Conservation (phyloP, 495 filamentous ascomycete genomes). For the Polyplosphaeria fusca region DNA sequence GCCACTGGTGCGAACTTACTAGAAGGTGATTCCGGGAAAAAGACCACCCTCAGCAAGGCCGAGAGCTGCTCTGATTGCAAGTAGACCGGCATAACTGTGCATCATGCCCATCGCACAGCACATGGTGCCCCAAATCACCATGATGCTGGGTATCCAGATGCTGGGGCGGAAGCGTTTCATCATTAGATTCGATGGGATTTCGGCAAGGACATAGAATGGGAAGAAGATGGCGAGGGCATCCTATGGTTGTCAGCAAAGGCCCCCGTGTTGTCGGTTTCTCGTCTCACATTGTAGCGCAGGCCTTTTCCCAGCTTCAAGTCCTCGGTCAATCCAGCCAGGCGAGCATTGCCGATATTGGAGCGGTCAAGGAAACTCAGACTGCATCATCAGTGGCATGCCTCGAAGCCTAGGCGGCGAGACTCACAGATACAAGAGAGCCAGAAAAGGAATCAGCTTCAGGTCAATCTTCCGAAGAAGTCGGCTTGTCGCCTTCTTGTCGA, state of each 20-base stretch:
- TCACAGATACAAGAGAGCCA: constrained; percentile 29
- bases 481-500: constrained; percentile 25
- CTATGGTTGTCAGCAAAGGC: not conserved
- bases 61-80: constrained; percentile 33
- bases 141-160: constrained; percentile 56
- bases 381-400: not conserved
- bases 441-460: constrained; percentile 22
- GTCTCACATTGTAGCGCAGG: constrained; percentile 27
- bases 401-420: not conserved
- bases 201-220: constrained; percentile 29
- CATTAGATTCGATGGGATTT: constrained; percentile 31
- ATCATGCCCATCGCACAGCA: constrained; percentile 39
- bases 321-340: constrained; percentile 28
- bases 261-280: not conserved
- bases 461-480: constrained; percentile 29
- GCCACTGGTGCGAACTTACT: constrained; percentile 19
- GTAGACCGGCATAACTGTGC: constrained; percentile 33
- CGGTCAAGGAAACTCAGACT: constrained; percentile 37
- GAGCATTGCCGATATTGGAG: constrained; percentile 35
- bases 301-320: constrained; percentile 23
- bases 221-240: constrained; percentile 32
- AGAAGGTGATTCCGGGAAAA: constrained; percentile 39
- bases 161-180: constrained; percentile 30
- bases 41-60: constrained; percentile 38
- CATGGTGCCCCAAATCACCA: constrained; percentile 52